Conservation (phyloP, 257 asterid genomes). For the Scutellaria galericulata region DNA sequence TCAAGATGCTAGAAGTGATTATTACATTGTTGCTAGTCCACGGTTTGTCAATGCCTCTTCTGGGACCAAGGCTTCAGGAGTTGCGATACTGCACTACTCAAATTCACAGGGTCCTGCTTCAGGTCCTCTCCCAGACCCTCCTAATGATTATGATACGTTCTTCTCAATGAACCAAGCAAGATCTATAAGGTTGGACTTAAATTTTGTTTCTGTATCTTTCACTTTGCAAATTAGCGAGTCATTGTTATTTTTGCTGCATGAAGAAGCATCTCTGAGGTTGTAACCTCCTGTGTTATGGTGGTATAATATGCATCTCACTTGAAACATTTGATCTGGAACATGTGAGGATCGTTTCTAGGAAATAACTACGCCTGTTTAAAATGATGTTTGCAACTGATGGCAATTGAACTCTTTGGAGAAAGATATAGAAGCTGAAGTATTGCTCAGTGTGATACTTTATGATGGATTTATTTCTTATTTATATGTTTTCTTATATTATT, state of each 20-base stretch:
- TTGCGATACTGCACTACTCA: conserved; percentile 81
- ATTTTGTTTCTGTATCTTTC: conserved; percentile 32
- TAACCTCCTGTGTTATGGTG: conserved; percentile 23
- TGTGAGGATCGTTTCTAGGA: not conserved
- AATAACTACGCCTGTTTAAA: not conserved
- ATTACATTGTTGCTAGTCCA: conserved; percentile 91
- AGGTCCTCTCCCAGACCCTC: conserved; percentile 98
- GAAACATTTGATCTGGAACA: conserved; percentile 18
- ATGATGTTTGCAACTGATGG: conserved; percentile 17
- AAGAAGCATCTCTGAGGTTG: conserved; percentile 35
- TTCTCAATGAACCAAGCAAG: conserved; percentile 97
- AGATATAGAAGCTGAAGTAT: conserved; percentile 6
- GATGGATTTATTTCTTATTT: conserved; percentile 1
- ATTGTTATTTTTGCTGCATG: conserved; percentile 22
- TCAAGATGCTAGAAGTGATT: conserved; percentile 77
- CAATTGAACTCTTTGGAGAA: not conserved
- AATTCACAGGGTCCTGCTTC: conserved; percentile 83
- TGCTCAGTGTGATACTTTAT: conserved; percentile 21
- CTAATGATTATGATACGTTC: conserved; percentile 75
- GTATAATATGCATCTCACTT: conserved; percentile 18
- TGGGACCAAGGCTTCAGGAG: conserved; percentile 69
- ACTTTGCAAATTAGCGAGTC: conserved; percentile 24
- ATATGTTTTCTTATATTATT: conserved; percentile 5
- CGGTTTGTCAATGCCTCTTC: conserved; percentile 66
- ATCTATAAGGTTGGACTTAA: conserved; percentile 79